Conservation (phyloP, 805 yeast species). For the Candida tammaniensis region DNA sequence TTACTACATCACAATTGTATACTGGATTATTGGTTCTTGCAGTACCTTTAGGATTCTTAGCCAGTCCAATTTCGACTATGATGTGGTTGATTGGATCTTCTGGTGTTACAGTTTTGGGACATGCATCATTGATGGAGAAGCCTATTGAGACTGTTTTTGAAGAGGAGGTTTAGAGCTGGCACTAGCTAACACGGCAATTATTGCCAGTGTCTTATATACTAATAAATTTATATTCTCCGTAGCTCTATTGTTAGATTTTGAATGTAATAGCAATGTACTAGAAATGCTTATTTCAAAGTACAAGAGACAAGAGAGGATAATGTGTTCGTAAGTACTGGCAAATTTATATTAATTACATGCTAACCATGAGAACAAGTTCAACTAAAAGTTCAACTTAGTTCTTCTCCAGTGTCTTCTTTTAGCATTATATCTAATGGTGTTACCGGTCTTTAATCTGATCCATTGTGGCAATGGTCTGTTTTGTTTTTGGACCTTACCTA, state of each 20-base stretch:
- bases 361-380: slow-evolving; percentile 5
- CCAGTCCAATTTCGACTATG: slow-evolving; percentile 85
- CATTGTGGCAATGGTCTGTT: slow-evolving; percentile 99
- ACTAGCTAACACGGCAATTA: too few species aligned
- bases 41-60: slow-evolving; percentile 78
- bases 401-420: slow-evolving; percentile 99
- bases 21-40: slow-evolving; percentile 75
- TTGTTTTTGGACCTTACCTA: slow-evolving; percentile 98
- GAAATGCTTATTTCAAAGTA: too few species aligned
- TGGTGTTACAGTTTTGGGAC: slow-evolving; percentile 72
- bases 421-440: slow-evolving; percentile 98
- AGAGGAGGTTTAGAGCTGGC: slow-evolving; percentile 54
- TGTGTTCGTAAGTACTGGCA: too few species aligned
- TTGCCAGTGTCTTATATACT: too few species aligned
- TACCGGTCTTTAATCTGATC: slow-evolving; percentile 97
- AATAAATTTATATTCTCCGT: too few species aligned
- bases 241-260: too few species aligned
- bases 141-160: slow-evolving; percentile 94
- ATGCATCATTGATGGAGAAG: slow-evolving; percentile 89
- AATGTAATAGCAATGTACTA: too few species aligned
- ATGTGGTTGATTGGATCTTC: slow-evolving; percentile 92
- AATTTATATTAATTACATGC: slow-evolving; percentile 11
- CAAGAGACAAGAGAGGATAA: too few species aligned
- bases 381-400: slow-evolving; percentile 96
- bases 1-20: slow-evolving; percentile 78